Evolutionary conservation across 345 rosid species (phyloP), one percentile per base, ranked within the genome.

Genomic region (Aquilaria sinensis): DNA sequence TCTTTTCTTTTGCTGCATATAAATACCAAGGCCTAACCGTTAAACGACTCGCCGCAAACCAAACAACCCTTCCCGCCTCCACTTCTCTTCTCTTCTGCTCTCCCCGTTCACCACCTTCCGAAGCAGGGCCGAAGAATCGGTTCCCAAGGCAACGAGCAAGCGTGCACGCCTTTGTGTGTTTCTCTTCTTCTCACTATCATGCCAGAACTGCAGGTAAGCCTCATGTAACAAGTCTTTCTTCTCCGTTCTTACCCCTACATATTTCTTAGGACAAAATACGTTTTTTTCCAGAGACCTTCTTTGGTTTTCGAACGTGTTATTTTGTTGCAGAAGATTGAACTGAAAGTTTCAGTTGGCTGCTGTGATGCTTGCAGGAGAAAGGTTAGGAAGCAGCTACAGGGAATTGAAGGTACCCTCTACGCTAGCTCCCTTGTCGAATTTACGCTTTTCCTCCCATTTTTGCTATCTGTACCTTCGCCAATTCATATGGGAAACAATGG

Each of bases 351-450:
- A 41, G 78, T 81, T 14, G 74, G 71, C 72, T 84, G 89, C 77
- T 84, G 89, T 29, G 89, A 81, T 52, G 89, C 86, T 23, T 84
- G 89, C 80, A 84, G 81, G 77, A 81, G 68, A 76, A 84, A 79
- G 63, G 89, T 84, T 15, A 84, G 70, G 72, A 84, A 81, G 78
- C 66, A 60, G 3, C 61, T 84, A 49, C 84, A 58, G 57, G 57
- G 73, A 1, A 61, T 81, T 30, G 84, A 84, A 77, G 89, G 89
- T 82, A 53, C 30, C 31, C 9, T 3, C 31, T 14, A 16, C 9
- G 43, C 9, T 45, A 23, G 23, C 23, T 23, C 23, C 23, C 1
- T 23, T 23, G 23, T 47, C 30, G 37, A 12, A 12, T 47, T 53
- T 63, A 10, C 60, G 11, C 23, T 62, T 51, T 54, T 6, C 12